Percentiles rank a stretch among this genome's conserved stretches.
Conservation (phyloP, 495 filamentous ascomycete genomes). For the Talaromyces stipitatus region DNA sequence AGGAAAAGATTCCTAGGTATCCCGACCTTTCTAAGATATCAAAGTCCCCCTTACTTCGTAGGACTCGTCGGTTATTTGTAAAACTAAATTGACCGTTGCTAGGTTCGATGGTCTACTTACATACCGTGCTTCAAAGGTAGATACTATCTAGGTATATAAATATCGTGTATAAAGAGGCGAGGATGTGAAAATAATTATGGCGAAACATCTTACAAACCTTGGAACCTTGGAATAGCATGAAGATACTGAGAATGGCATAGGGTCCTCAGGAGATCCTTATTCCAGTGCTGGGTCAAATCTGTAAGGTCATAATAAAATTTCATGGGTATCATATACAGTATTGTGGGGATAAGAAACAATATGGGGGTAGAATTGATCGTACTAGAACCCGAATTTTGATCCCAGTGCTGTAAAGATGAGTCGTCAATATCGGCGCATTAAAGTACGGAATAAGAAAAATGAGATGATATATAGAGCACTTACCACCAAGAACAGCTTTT, state of each 20-base stretch:
- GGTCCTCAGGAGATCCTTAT: no score
- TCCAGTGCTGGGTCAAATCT: no score
- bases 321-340: not conserved
- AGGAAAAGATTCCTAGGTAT: no score
- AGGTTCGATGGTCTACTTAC: not conserved
- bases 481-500: slow-evolving; percentile 63
- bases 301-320: not conserved
- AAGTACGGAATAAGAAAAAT: not conserved
- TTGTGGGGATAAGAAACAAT: no score
- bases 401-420: slow-evolving; percentile 23
- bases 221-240: no score
- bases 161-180: not conserved
- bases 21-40: not conserved
- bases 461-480: no score
- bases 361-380: not conserved
- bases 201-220: no score
- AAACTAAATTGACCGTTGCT: not conserved
- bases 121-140: not conserved
- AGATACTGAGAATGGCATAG: no score
- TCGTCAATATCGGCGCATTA: not conserved
- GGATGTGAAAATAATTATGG: not conserved
- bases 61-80: not conserved
- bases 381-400: slow-evolving; percentile 30
- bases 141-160: not conserved
- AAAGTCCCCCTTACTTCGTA: not conserved